phyloP scores from a whole-genome alignment of 306 rosid genomes.

The Alnus glutinosa region DNA sequence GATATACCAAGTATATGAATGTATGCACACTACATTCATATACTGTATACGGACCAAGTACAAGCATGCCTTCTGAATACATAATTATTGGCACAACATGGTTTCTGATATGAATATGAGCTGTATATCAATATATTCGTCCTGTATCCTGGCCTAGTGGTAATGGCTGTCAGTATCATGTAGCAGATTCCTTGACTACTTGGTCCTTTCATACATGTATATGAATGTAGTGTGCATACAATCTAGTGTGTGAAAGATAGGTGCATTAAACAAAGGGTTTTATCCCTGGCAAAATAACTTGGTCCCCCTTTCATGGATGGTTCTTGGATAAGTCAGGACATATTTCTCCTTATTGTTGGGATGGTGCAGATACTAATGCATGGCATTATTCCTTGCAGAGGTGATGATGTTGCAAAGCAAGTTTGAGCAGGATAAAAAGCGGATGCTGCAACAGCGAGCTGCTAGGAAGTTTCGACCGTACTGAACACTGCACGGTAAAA shows the following conservation, averaged over 20 bases:
- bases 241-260: not conserved
- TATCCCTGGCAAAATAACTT: not conserved
- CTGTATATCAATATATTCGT: not conserved
- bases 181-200: not conserved
- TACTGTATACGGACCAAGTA: not conserved
- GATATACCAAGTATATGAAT: not conserved
- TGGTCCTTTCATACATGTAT: not conserved
- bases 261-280: not conserved
- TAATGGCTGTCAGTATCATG: not conserved
- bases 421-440: conserved; percentile 77
- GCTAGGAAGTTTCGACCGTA: conserved; percentile 88
- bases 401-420: conserved; percentile 78
- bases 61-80: not conserved
- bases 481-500: conserved; percentile 27
- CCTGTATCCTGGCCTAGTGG: not conserved
- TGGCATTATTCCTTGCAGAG: conserved; percentile 58
- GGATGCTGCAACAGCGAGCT: conserved; percentile 82
- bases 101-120: not conserved
- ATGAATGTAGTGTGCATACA: not conserved
- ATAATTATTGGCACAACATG: not conserved
- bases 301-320: not conserved
- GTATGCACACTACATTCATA: not conserved
- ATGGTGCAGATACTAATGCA: conserved; percentile 22
- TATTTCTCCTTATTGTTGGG: not conserved
- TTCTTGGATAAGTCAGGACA: not conserved